phyloP scores from a whole-genome alignment of 768 basidiomycete species.

The Tricholoma matsutake region DNA sequence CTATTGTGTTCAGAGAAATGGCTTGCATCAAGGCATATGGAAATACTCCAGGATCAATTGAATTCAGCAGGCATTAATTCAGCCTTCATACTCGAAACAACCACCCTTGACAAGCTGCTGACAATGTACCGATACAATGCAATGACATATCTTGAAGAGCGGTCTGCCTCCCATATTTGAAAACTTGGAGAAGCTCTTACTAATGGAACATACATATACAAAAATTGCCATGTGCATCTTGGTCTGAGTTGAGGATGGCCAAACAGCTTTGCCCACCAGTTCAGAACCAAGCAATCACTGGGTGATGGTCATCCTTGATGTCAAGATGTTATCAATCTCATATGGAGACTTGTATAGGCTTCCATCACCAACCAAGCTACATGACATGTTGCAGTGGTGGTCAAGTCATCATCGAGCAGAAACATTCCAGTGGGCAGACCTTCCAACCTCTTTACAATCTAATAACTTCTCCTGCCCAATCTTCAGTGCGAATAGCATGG shows the following conservation, averaged over 20 bases:
- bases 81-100: not conserved
- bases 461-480: not conserved
- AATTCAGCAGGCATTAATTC: not conserved
- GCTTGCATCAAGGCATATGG: not conserved
- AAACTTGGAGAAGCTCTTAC: not conserved
- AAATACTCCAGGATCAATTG: not conserved
- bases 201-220: not conserved
- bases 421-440: not conserved
- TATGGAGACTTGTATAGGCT: slow-evolving; percentile 7
- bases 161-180: not conserved
- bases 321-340: not conserved
- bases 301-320: slow-evolving; percentile 5
- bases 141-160: not conserved
- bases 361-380: not conserved
- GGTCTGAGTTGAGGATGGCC: not conserved
- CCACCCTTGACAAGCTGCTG: not conserved
- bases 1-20: not conserved
- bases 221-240: not conserved
- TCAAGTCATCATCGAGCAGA: not conserved
- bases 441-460: not conserved
- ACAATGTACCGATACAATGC: not conserved
- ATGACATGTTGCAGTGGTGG: slow-evolving; percentile 1
- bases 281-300: slow-evolving; percentile 9
- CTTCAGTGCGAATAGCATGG: not conserved
- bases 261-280: not conserved